Conservation (phyloP, 257 asterid species). For the Haberlea rhodopensis region DNA sequence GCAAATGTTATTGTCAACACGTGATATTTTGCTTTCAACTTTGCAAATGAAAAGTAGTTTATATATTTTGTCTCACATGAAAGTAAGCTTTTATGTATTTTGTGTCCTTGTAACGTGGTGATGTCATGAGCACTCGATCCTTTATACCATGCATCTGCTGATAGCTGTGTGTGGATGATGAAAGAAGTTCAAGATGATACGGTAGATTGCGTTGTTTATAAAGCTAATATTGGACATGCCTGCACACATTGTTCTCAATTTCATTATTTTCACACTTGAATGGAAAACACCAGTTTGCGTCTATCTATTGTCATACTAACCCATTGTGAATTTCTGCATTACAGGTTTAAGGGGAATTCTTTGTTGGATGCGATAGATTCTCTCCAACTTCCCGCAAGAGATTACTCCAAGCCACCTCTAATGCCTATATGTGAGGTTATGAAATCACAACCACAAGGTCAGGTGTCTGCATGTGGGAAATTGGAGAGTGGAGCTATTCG, state of each 20-base stretch:
- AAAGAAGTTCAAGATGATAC: neutral
- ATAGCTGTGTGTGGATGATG: neutral
- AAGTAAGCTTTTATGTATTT: neutral
- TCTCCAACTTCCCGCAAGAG: conserved; percentile 77
- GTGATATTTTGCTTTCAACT: neutral
- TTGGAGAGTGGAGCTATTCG: conserved; percentile 87
- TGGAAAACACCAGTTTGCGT: neutral
- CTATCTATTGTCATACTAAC: neutral
- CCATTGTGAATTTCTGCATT: conserved; percentile 21
- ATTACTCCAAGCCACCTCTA: conserved; percentile 69
- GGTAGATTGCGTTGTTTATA: neutral
- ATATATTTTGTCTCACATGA: neutral
- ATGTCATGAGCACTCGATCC: neutral
- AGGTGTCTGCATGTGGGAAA: conserved; percentile 72
- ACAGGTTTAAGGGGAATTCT: conserved; percentile 79
- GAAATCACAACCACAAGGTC: conserved; percentile 80
- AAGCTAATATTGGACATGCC: neutral
- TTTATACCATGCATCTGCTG: neutral
- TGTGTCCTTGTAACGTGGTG: neutral
- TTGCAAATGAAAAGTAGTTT: neutral
- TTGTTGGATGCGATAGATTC: conserved; percentile 89
- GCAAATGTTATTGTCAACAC: neutral
- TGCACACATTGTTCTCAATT: neutral
- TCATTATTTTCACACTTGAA: neutral
- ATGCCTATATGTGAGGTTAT: conserved; percentile 86